Evolutionary conservation across 208 protist species (phyloP).

Genomic region (Wallacemonas sp.): DNA sequence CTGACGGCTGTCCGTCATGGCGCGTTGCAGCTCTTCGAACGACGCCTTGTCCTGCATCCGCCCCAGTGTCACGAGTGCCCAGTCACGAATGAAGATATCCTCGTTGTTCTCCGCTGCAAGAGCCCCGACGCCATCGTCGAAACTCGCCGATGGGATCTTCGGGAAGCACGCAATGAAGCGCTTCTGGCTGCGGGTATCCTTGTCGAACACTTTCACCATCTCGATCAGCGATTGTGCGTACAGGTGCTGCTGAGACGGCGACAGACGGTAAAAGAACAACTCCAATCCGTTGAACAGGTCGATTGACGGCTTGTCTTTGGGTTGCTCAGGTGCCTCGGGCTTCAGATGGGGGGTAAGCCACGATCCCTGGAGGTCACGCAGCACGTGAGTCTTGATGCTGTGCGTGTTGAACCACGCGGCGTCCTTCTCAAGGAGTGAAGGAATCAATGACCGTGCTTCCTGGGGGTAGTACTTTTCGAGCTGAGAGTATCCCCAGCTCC

Average conservation of each 20-base stretch:
- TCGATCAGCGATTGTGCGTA: constrained; percentile 24
- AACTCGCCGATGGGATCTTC: constrained; percentile 10
- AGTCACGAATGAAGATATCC: constrained; percentile 7
- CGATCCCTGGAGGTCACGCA: neutral
- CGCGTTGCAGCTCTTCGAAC: constrained; percentile 6
- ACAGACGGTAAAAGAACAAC: constrained; percentile 17
- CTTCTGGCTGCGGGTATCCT: neutral
- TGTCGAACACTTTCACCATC: neutral
- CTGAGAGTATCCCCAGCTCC: neutral
- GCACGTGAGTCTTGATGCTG: neutral
- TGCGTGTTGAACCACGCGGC: neutral
- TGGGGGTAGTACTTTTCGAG: constrained; percentile 2
- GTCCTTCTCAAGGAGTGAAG: neutral
- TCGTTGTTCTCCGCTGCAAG: constrained; percentile 17
- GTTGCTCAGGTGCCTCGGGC: neutral
- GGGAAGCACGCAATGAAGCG: neutral
- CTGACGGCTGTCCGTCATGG: constrained; percentile 10
- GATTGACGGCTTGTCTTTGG: neutral
- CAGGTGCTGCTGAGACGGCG: constrained; percentile 11
- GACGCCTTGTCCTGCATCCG: constrained; percentile 7
- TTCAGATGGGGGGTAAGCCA: neutral
- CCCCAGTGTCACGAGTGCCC: constrained; percentile 14
- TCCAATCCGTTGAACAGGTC: neutral
- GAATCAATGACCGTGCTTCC: constrained; percentile 1
- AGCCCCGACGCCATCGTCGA: constrained; percentile 6